phyloP scores from a whole-genome alignment of 352 stramenopile species.

The Globisporangium viniferum region DNA sequence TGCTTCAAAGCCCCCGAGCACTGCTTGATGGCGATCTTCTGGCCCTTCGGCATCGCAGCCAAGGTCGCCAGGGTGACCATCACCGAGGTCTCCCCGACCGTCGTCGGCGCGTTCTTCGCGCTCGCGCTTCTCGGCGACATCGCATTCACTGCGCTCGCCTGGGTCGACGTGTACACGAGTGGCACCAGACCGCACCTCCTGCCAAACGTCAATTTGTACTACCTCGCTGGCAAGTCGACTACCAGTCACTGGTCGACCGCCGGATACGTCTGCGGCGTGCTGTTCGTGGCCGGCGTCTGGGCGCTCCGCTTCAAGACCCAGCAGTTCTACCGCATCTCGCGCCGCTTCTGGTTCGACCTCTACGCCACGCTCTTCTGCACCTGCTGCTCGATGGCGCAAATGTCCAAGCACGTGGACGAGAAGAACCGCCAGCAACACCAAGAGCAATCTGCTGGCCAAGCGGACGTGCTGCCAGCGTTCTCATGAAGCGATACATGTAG shows the following conservation, averaged over 20 bases:
- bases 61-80: not conserved
- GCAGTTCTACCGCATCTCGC: not conserved
- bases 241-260: not conserved
- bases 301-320: not conserved
- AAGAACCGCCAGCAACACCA: not conserved
- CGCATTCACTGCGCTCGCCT: not conserved
- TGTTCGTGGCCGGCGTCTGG: not conserved
- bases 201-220: not conserved
- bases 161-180: not conserved
- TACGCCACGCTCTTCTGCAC: conserved; percentile 7
- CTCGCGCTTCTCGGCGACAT: conserved; percentile 6
- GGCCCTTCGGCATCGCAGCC: not conserved
- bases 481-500: too few species aligned
- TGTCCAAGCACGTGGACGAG: conserved; percentile 6
- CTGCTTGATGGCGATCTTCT: conserved; percentile 2
- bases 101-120: not conserved
- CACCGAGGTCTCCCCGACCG: not conserved
- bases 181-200: not conserved
- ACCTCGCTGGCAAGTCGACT: not conserved
- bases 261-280: conserved; percentile 3
- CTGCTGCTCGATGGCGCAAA: conserved; percentile 10
- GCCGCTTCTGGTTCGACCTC: not conserved
- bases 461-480: not conserved
- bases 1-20: conserved; percentile 2
- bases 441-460: not conserved